Conservation (phyloP, 2,329 filamentous ascomycete genomes). For the Phaeoacremonium minimum region DNA sequence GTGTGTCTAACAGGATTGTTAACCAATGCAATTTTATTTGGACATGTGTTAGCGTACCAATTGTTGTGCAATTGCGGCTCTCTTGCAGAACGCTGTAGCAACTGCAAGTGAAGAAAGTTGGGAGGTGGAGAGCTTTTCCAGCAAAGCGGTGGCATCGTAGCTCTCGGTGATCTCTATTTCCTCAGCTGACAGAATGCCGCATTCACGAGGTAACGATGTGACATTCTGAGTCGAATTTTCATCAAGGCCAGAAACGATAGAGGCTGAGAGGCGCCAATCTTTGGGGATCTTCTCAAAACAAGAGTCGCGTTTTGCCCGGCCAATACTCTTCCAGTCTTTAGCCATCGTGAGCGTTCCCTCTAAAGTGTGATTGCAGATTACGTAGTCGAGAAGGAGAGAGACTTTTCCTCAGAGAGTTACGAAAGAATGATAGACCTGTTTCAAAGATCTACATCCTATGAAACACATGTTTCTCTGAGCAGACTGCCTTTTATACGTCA, state of each 20-base stretch:
- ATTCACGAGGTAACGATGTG: slow-evolving; percentile 4
- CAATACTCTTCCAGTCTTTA: slow-evolving; percentile 33
- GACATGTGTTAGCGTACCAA: slow-evolving; percentile 3
- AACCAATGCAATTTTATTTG: neutral
- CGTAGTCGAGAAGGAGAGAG: too few species aligned
- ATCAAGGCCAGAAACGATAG: slow-evolving; percentile 9
- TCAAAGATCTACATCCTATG: too few species aligned
- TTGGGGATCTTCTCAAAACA: slow-evolving; percentile 25
- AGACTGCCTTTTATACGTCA: too few species aligned
- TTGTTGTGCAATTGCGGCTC: slow-evolving; percentile 10
- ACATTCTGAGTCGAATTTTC: slow-evolving; percentile 8
- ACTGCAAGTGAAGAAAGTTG: slow-evolving; percentile 8
- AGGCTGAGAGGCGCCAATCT: slow-evolving; percentile 19
- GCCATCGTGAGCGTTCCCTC: too few species aligned
- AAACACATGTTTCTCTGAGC: too few species aligned
- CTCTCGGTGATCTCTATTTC: slow-evolving; percentile 9
- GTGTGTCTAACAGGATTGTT: slow-evolving; percentile 25
- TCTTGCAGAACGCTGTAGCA: slow-evolving; percentile 9
- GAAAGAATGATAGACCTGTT: too few species aligned
- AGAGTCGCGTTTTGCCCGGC: slow-evolving; percentile 30
- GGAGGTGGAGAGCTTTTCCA: slow-evolving; percentile 4
- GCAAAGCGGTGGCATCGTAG: slow-evolving; percentile 4
- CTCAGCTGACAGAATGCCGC: slow-evolving; percentile 5
- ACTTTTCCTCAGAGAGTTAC: too few species aligned
- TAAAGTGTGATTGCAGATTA: too few species aligned